These are phyloP conservation scores for Diaporthe destruens DNA, from an alignment of 2,329 filamentous ascomycete genomes.

Conservation along the genomic window DNA sequence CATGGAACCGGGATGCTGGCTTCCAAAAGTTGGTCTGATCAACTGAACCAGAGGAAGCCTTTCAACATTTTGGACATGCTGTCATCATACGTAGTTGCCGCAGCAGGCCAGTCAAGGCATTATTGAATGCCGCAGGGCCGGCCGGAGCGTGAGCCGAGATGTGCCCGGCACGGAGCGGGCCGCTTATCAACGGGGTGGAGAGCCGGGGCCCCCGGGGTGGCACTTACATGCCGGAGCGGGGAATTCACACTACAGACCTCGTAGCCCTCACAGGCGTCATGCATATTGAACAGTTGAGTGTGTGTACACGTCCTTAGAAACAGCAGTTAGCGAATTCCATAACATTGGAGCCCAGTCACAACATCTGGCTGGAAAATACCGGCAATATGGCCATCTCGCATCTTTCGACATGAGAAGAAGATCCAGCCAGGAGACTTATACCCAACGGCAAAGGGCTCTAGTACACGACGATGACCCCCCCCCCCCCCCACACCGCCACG, in stretches of 20 bases:
- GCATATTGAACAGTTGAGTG: neutral
- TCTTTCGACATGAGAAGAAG: constrained; percentile 3
- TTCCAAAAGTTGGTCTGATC: too few species aligned
- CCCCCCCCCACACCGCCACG: neutral
- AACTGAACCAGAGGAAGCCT: too few species aligned
- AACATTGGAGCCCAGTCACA: neutral
- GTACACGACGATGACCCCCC: neutral
- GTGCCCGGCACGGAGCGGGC: constrained; percentile 17
- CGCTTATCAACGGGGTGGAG: constrained; percentile 15
- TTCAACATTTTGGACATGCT: too few species aligned
- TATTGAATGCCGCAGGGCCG: neutral
- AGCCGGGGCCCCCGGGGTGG: too few species aligned
- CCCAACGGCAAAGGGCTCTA: neutral
- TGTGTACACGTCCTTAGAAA: neutral
- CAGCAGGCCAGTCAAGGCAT: too few species aligned
- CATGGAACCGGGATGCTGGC: too few species aligned
- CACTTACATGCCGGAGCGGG: neutral
- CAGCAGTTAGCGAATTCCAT: too few species aligned
- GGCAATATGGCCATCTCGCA: too few species aligned
- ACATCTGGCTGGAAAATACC: neutral
- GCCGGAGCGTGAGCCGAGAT: neutral
- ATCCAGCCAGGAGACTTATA: too few species aligned
- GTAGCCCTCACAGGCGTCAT: neutral
- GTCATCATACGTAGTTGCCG: neutral
- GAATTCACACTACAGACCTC: neutral